Conservation (phyloP, 805 yeast species). For the Ogataea philodendri region DNA sequence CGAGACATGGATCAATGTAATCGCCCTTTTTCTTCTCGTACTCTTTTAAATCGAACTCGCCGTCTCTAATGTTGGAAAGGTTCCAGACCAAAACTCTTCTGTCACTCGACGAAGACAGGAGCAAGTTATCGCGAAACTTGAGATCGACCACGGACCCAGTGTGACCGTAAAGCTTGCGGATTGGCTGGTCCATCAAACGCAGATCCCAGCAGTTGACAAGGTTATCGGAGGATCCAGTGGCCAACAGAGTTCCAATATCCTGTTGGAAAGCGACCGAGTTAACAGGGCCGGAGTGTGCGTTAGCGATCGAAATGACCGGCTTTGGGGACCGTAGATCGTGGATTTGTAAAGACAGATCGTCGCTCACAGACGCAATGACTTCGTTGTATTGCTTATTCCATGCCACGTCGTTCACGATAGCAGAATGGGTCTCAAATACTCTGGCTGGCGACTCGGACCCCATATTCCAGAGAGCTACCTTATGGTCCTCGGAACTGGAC, state of each 20-base stretch:
- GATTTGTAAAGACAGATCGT: constrained; percentile 60
- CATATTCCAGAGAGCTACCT: constrained; percentile 71
- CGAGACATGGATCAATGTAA: constrained; percentile 72
- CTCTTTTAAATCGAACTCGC: constrained; percentile 52
- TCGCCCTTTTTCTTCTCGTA: constrained; percentile 51
- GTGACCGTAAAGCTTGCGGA: constrained; percentile 70
- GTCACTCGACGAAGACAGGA: constrained; percentile 63
- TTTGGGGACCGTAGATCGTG: constrained; percentile 50
- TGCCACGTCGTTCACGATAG: constrained; percentile 65
- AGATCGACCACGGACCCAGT: constrained; percentile 53
- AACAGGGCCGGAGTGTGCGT: constrained; percentile 59
- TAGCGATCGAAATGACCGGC: constrained; percentile 45
- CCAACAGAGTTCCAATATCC: constrained; percentile 49
- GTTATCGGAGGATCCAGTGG: constrained; percentile 77
- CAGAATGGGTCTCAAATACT: constrained; percentile 48
- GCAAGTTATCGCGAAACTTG: constrained; percentile 45
- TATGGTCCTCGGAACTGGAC: constrained; percentile 65
- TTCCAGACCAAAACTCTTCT: constrained; percentile 77
- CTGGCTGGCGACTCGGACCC: constrained; percentile 41
- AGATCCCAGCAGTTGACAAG: constrained; percentile 74
- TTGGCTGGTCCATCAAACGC: constrained; percentile 55
- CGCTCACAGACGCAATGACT: constrained; percentile 69
- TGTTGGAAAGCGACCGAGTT: constrained; percentile 71
- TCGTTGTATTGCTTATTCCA: constrained; percentile 46
- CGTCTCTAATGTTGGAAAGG: constrained; percentile 53